Evolutionary conservation across 768 basidiomycete genomes (phyloP).

Genomic region (Macrolepiota fuliginosa): DNA sequence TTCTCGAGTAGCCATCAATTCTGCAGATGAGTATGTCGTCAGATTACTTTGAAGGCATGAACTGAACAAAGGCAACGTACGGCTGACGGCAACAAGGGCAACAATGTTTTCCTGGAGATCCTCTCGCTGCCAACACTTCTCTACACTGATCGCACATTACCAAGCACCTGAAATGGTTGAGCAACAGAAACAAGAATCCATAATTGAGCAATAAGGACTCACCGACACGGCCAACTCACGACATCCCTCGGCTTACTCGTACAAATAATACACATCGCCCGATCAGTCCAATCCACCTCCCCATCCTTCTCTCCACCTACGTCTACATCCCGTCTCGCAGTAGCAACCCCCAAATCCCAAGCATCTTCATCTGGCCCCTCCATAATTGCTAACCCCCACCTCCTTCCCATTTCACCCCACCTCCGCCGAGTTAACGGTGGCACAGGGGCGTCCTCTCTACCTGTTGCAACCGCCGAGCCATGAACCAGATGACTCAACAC

Average conservation of each 20-base stretch:
- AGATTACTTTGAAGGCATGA: background rate
- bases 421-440: conserved; percentile 11
- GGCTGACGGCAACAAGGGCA: conserved; percentile 67
- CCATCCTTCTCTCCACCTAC: conserved; percentile 11
- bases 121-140: conserved; percentile 54
- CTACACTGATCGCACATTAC: conserved; percentile 67
- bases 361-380: conserved; percentile 21
- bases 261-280: conserved; percentile 63
- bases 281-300: conserved; percentile 19
- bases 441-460: conserved; percentile 8
- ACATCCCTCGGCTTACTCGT: conserved; percentile 65
- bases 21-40: conserved; percentile 16
- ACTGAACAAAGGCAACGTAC: conserved; percentile 18
- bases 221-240: conserved; percentile 88
- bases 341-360: conserved; percentile 12
- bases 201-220: conserved; percentile 15
- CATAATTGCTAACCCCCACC: conserved; percentile 15
- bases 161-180: conserved; percentile 38
- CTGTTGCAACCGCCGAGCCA: conserved; percentile 27
- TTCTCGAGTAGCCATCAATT: conserved; percentile 57
- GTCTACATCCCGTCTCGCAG: background rate
- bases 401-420: conserved; percentile 8
- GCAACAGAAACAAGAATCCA: conserved; percentile 15
- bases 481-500: conserved; percentile 24
- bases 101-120: conserved; percentile 53